Conservation (phyloP, 2,329 filamentous ascomycete species). For the Ophiostoma piceae region DNA sequence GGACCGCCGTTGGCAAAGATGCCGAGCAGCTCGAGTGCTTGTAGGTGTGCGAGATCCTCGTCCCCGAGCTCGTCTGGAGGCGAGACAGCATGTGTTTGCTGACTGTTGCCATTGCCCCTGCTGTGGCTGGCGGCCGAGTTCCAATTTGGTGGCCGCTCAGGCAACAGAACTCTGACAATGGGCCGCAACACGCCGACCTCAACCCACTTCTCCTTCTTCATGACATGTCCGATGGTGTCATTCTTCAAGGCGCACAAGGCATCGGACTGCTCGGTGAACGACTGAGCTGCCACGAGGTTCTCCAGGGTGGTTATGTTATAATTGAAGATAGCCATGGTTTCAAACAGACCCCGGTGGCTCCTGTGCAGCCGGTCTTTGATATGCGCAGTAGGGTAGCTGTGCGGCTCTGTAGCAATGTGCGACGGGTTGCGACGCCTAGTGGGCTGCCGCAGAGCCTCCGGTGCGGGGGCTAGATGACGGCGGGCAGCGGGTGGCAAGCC, state of each 20-base stretch:
- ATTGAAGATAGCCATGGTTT: constrained; percentile 47
- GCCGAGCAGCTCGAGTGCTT: constrained; percentile 77
- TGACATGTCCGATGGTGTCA: constrained; percentile 78
- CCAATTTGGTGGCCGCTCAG: constrained; percentile 32
- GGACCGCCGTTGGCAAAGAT: constrained; percentile 82
- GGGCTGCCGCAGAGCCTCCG: not conserved
- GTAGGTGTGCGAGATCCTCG: constrained; percentile 64
- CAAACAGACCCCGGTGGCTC: not conserved
- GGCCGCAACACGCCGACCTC: constrained; percentile 61
- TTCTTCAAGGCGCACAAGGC: constrained; percentile 76
- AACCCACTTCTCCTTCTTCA: constrained; percentile 78
- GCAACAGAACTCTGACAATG: constrained; percentile 45
- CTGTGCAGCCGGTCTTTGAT: not conserved
- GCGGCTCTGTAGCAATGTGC: not conserved
- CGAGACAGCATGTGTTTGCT: constrained; percentile 16
- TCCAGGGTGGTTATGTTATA: constrained; percentile 50
- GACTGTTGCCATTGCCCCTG: constrained; percentile 37
- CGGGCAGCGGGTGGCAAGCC: not conserved
- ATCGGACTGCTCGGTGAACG: constrained; percentile 48
- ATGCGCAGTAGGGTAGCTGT: not conserved
- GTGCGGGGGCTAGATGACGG: not conserved
- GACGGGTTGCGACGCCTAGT: not conserved
- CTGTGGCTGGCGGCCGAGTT: constrained; percentile 29
- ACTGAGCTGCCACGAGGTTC: constrained; percentile 52
- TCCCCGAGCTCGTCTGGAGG: constrained; percentile 45